A percentile compares a stretch with the other conserved stretches of the same genome.
Evolutionary conservation across 1,139 yeast species (phyloP).

Genomic region (Diutina mesorugosa): DNA sequence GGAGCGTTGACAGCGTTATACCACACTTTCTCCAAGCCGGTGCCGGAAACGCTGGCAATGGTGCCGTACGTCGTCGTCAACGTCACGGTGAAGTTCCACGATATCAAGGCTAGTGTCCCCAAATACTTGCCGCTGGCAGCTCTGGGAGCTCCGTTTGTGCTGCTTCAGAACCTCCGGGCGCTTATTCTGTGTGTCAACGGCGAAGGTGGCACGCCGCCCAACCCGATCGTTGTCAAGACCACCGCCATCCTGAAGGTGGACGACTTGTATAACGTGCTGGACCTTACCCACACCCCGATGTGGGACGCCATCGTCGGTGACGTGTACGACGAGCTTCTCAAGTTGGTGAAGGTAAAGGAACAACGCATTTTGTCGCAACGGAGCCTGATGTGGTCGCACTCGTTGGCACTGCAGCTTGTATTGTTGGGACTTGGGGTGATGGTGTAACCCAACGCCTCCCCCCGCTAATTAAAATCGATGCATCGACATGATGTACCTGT

Average conservation of each 20-base stretch:
- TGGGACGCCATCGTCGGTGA: conserved; percentile 46
- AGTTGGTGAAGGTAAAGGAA: conserved; percentile 40
- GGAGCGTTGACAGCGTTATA: conserved; percentile 33
- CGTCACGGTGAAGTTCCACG: conserved; percentile 47
- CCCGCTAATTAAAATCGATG: not conserved
- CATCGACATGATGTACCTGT: not conserved
- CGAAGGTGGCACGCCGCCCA: conserved; percentile 12
- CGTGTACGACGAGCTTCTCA: conserved; percentile 42
- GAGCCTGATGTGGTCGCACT: conserved; percentile 45
- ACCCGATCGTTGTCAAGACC: conserved; percentile 33
- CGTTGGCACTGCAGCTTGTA: conserved; percentile 45
- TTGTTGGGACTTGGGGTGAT: conserved; percentile 49
- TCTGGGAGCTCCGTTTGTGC: conserved; percentile 39
- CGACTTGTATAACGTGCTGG: conserved; percentile 36
- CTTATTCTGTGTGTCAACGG: conserved; percentile 47
- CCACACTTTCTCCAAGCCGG: conserved; percentile 20
- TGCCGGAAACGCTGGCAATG: conserved; percentile 4
- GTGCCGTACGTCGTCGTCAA: conserved; percentile 52
- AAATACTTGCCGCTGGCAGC: conserved; percentile 37
- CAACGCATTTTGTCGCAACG: conserved; percentile 30
- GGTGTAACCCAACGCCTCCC: conserved; percentile 17
- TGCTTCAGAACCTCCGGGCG: conserved; percentile 47
- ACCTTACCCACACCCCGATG: conserved; percentile 34
- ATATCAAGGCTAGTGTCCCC: conserved; percentile 49
- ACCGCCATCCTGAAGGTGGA: conserved; percentile 48